A percentile compares a stretch with the other conserved stretches of the same genome.
Conservation (phyloP, 495 filamentous ascomycete genomes). For the Penicillium canescens region DNA sequence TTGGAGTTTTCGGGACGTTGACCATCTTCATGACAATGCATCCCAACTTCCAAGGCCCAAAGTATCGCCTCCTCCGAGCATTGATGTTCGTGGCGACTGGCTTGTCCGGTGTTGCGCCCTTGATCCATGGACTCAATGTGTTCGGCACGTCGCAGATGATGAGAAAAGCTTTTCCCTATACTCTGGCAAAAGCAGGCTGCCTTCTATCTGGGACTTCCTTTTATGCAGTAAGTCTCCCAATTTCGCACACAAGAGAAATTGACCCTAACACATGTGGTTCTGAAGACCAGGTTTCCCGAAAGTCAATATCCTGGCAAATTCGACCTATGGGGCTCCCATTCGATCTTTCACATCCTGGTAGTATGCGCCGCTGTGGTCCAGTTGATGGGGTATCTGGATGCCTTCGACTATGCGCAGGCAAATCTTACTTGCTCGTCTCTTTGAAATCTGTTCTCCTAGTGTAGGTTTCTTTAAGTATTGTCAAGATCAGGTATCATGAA, state of each 20-base stretch:
- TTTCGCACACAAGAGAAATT: constrained; percentile 11
- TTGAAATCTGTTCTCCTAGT: constrained; percentile 3
- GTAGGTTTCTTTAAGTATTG: constrained; percentile 2
- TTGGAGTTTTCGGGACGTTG: constrained; percentile 29
- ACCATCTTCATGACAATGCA: constrained; percentile 34
- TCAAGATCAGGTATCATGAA: constrained; percentile 3
- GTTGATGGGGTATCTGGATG: constrained; percentile 39
- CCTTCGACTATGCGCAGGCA: constrained; percentile 39
- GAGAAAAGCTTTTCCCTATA: constrained; percentile 33
- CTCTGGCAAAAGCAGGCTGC: constrained; percentile 29
- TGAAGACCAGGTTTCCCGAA: constrained; percentile 43
- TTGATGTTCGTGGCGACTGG: constrained; percentile 48
- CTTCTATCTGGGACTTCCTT: constrained; percentile 40
- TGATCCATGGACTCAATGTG: constrained; percentile 44
- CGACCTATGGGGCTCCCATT: constrained; percentile 47
- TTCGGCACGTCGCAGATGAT: constrained; percentile 46
- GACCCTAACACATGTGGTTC: constrained; percentile 20
- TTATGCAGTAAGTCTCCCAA: constrained; percentile 40
- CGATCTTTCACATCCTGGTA: constrained; percentile 48
- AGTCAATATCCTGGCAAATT: constrained; percentile 40
- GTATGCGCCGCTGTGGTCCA: constrained; percentile 42
- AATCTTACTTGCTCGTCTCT: constrained; percentile 22
- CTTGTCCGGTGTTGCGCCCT: constrained; percentile 45
- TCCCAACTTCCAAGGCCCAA: constrained; percentile 44
- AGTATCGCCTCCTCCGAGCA: constrained; percentile 42